A percentile compares a stretch with the other conserved stretches of the same genome.
phyloP scores from a whole-genome alignment of 495 filamentous ascomycete species.

The Annulohypoxylon nitens region DNA sequence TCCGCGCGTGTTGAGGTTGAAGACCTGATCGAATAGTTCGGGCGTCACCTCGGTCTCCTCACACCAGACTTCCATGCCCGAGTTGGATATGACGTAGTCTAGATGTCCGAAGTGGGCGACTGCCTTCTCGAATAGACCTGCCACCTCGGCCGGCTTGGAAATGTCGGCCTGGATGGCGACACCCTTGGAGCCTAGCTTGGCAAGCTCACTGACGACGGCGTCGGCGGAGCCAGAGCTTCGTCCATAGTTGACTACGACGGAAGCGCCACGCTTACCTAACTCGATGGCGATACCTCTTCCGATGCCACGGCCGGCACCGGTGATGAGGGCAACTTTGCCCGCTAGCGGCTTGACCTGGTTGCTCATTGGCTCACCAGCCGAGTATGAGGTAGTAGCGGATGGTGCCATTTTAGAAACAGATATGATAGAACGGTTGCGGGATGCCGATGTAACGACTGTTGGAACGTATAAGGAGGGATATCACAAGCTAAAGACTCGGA shows the following conservation, averaged over 20 bases:
- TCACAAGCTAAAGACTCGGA: slow-evolving; percentile 5
- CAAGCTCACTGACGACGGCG: slow-evolving; percentile 72
- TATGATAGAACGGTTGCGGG: background rate
- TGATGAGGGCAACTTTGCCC: slow-evolving; percentile 79
- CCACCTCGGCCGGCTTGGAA: slow-evolving; percentile 73
- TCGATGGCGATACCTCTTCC: slow-evolving; percentile 82
- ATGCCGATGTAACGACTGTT: slow-evolving; percentile 6
- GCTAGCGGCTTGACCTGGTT: slow-evolving; percentile 58
- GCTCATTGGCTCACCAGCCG: slow-evolving; percentile 42
- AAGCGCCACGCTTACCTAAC: slow-evolving; percentile 79
- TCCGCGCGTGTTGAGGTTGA: slow-evolving; percentile 80
- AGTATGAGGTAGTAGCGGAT: slow-evolving; percentile 10
- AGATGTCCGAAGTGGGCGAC: slow-evolving; percentile 63
- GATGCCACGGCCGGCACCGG: slow-evolving; percentile 77
- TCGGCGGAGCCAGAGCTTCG: slow-evolving; percentile 71
- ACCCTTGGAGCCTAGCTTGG: slow-evolving; percentile 67
- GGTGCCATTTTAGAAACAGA: background rate
- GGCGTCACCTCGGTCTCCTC: slow-evolving; percentile 78
- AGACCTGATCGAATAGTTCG: slow-evolving; percentile 81
- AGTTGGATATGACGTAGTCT: slow-evolving; percentile 81
- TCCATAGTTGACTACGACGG: slow-evolving; percentile 83
- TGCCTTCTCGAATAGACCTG: slow-evolving; percentile 66
- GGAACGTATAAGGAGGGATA: background rate
- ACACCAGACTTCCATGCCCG: slow-evolving; percentile 73
- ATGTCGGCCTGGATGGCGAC: slow-evolving; percentile 83